A percentile compares a stretch with the other conserved stretches of the same genome.
These are phyloP conservation scores for Nephelium lappaceum DNA, from an alignment of 345 rosid genomes.

Conservation along the genomic window DNA sequence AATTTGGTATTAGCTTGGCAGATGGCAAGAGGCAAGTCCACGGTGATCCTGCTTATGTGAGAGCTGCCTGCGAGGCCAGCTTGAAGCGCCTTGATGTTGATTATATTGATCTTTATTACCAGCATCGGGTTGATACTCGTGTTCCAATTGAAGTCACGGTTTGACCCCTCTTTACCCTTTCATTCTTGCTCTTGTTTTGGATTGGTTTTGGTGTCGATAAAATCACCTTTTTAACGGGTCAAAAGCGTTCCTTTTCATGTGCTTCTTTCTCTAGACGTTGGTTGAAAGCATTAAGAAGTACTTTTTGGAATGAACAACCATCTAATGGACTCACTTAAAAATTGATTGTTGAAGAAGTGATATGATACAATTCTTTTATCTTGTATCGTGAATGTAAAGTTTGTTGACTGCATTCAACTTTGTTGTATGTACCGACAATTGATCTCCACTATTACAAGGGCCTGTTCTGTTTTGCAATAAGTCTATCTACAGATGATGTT, in stretches of 20 bases:
- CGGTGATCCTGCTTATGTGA: constrained; percentile 48
- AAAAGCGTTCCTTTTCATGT: neutral
- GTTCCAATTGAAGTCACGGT: constrained; percentile 31
- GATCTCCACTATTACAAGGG: neutral
- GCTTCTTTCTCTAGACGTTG: neutral
- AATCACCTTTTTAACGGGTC: neutral
- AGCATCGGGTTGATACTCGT: constrained; percentile 33
- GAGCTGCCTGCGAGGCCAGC: constrained; percentile 51
- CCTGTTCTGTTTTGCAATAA: no score
- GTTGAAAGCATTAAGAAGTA: constrained; percentile 10
- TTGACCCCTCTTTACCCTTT: neutral
- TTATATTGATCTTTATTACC: constrained; percentile 18
- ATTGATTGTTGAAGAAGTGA: neutral
- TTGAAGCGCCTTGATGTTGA: no score
- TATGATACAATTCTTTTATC: no score
- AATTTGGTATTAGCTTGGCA: neutral
- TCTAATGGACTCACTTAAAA: neutral
- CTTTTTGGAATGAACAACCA: neutral
- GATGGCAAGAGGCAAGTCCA: constrained; percentile 12
- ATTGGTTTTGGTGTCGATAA: no score
- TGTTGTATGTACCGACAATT: neutral
- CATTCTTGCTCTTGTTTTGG: neutral
- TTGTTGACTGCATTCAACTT: neutral
- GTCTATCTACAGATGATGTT: no score
- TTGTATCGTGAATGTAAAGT: neutral